These are phyloP conservation scores for Solanum pimpinellifolium DNA, from an alignment of 257 asterid genomes.

Conservation along the genomic window DNA sequence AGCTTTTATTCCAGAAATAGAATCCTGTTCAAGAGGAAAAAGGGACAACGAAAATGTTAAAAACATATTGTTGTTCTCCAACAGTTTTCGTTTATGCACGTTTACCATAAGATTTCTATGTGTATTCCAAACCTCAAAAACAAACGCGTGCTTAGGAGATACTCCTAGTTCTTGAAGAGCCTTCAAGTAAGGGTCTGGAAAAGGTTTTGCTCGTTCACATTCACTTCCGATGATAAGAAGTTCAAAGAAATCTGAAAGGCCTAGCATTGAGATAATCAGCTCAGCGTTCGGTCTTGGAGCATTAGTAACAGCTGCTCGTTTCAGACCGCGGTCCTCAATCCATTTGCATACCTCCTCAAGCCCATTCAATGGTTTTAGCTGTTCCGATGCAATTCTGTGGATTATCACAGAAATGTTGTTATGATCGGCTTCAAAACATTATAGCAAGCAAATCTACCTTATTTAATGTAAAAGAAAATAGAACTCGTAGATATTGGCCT, in stretches of 20 bases:
- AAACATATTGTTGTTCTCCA: not conserved
- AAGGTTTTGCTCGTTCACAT: constrained; percentile 70
- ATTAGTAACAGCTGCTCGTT: constrained; percentile 85
- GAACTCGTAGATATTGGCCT: not conserved
- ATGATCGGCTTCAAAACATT: not conserved
- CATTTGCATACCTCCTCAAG: constrained; percentile 54
- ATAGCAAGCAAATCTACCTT: not conserved
- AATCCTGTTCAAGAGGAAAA: constrained; percentile 35
- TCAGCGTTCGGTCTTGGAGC: constrained; percentile 79
- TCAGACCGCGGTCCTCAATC: constrained; percentile 53
- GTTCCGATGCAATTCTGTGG: constrained; percentile 49
- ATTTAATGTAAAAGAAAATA: not conserved
- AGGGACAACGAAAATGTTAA: not conserved
- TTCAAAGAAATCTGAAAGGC: constrained; percentile 51
- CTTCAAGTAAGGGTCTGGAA: constrained; percentile 74
- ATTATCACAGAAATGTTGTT: not conserved
- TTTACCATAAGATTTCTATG: not conserved
- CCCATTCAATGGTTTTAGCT: constrained; percentile 43
- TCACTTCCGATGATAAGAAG: constrained; percentile 50
- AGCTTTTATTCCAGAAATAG: constrained; percentile 71
- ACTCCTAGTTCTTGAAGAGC: constrained; percentile 50
- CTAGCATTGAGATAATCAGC: constrained; percentile 36
- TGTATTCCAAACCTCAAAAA: constrained; percentile 50
- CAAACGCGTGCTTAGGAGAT: constrained; percentile 42
- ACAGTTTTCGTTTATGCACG: not conserved